Evolutionary conservation across 2,329 filamentous ascomycete species (phyloP).

Genomic region (Cercospora sp.): DNA sequence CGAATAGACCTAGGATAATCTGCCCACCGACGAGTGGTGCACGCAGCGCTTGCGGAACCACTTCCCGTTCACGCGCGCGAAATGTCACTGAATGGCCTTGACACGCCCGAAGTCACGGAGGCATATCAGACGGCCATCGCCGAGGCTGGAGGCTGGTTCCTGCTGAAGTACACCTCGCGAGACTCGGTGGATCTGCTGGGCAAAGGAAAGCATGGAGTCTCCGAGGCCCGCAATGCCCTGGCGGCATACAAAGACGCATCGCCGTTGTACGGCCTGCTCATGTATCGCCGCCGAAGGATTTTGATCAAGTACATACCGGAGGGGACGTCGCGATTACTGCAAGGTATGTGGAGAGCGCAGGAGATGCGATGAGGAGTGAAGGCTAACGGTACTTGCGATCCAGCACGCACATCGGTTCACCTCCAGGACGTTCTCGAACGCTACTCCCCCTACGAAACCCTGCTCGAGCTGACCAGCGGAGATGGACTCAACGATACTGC

Average conservation of each 20-base stretch:
- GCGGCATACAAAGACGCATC: constrained; percentile 78
- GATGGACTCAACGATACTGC: constrained; percentile 84
- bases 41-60: constrained; percentile 4
- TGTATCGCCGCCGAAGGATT: constrained; percentile 86
- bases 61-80: constrained; percentile 21
- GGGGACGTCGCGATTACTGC: constrained; percentile 82
- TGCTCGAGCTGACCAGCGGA: constrained; percentile 71
- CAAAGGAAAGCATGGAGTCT: constrained; percentile 76
- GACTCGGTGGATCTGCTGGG: constrained; percentile 81
- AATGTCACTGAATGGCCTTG: constrained; percentile 97
- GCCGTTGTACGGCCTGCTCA: constrained; percentile 87
- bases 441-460: constrained; percentile 83
- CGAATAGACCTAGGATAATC: neutral
- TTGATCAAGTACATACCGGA: constrained; percentile 91
- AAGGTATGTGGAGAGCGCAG: constrained; percentile 63
- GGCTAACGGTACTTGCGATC: constrained; percentile 3
- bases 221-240: constrained; percentile 77
- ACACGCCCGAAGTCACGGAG: constrained; percentile 76
- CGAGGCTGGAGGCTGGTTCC: constrained; percentile 94
- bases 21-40: constrained; percentile 11
- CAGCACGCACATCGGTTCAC: constrained; percentile 78
- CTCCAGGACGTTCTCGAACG: constrained; percentile 62
- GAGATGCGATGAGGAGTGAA: neutral
- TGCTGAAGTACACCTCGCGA: constrained; percentile 85
- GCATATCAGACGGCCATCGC: constrained; percentile 76